Evolutionary conservation across 768 basidiomycete species (phyloP), one percentile per base, ranked within the genome.

Genomic region (Tricholoma furcatifolium): DNA sequence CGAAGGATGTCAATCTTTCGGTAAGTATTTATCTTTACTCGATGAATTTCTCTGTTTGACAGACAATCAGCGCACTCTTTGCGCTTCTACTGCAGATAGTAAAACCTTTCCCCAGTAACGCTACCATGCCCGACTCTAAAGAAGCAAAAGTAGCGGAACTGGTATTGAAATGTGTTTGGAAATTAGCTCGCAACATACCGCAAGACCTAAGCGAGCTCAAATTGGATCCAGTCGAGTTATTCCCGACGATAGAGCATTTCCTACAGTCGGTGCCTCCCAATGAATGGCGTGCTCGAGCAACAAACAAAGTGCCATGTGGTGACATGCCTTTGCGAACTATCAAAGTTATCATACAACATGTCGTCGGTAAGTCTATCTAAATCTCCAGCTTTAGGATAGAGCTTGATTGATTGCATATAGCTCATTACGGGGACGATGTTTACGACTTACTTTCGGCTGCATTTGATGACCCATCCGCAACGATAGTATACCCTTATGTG

Each of bases 281-380:
- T 56, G 94, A 97, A 68, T 99, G 95, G 93, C 84, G 96, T 47
- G 87, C 90, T 11, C 78, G 97, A 57, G 91, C 93, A 9, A 87
- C 87, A 1, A 93, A 91, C 65, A 89, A 88, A 57, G 84, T 98
- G 1, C 95, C 97, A 3, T 89, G 95, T 64, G 95, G 94, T 21
- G 97, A 99, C 63, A 95, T 98, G 95, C 97, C 97, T 2, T 70
- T 99, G 53, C 79, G 97, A 56, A 98, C 97, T 2, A 91, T 98
- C 68, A 99, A 99, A 76, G 95, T 97, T 38, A 92, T 99, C 61
- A 91, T 99, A 32, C 97, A 98, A 70, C 93, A 96, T 67, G 83
- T 98, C 51, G 92, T 98, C 61, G 90, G 94, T 95, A 59, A 75
- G 94, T 82, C 15, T 15, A 20, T 17, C 23, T 35, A 10, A 6